Evolutionary conservation across 192 early-diverging fungal genomes (phyloP).

Genomic region (Rhizophagus sp.): DNA sequence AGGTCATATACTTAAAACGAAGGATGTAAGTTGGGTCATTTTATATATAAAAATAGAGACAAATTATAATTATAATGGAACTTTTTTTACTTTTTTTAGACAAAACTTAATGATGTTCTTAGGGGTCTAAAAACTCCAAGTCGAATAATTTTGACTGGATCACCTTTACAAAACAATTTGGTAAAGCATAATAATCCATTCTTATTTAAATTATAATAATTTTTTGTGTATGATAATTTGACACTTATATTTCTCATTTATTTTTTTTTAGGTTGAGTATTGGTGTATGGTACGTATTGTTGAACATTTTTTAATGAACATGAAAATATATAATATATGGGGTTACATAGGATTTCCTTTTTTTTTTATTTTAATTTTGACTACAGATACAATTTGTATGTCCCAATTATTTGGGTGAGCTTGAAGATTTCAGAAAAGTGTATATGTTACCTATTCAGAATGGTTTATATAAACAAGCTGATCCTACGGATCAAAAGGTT

Average conservation of each 20-base stretch:
- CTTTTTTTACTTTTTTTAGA: slow-evolving; percentile 30
- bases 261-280: slow-evolving; percentile 4
- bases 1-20: slow-evolving; percentile 75
- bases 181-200: not conserved
- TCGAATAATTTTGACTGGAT: slow-evolving; percentile 78
- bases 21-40: slow-evolving; percentile 27
- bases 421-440: slow-evolving; percentile 51
- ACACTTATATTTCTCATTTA: not conserved
- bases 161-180: slow-evolving; percentile 83
- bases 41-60: not conserved
- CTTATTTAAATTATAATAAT: not conserved
- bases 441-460: slow-evolving; percentile 65
- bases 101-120: slow-evolving; percentile 31
- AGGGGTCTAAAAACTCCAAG: slow-evolving; percentile 53
- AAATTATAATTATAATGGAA: not conserved
- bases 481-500: slow-evolving; percentile 35
- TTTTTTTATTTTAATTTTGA: slow-evolving; percentile 37
- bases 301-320: not conserved
- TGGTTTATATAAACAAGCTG: slow-evolving; percentile 58
- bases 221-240: not conserved
- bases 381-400: slow-evolving; percentile 77
- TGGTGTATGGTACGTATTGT: slow-evolving; percentile 2
- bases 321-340: not conserved
- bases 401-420: slow-evolving; percentile 60
- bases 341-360: not conserved